Percentiles rank a stretch among this genome's conserved stretches.
These are phyloP conservation scores for Clavulina sp. DNA, from an alignment of 768 basidiomycete species.

Conservation along the genomic window DNA sequence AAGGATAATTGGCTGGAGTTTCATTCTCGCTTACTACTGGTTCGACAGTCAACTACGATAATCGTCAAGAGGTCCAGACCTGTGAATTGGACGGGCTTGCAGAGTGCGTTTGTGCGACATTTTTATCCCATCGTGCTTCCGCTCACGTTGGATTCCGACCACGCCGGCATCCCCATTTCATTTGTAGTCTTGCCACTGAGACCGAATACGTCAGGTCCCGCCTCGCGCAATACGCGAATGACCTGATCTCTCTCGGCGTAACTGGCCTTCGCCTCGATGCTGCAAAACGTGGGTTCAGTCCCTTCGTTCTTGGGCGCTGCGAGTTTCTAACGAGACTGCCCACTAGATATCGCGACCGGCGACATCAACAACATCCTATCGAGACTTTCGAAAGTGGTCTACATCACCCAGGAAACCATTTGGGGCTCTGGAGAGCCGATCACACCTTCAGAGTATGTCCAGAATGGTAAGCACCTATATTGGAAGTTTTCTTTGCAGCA, in stretches of 20 bases:
- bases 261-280: constrained; percentile 8
- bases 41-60: constrained; percentile 8
- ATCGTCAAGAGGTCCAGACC: constrained; percentile 10
- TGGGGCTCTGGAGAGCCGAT: constrained; percentile 33
- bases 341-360: constrained; percentile 36
- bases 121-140: background rate
- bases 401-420: constrained; percentile 44
- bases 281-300: constrained; percentile 4
- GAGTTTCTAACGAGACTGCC: background rate
- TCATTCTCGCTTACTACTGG: background rate
- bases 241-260: constrained; percentile 41
- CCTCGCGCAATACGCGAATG: constrained; percentile 41
- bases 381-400: constrained; percentile 27
- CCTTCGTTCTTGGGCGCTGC: too few relatives aligned
- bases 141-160: too few relatives aligned
- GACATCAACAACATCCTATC: constrained; percentile 40
- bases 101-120: constrained; percentile 5
- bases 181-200: constrained; percentile 37
- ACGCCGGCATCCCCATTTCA: background rate
- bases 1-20: background rate
- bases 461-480: constrained; percentile 21
- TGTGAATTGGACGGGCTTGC: constrained; percentile 11
- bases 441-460: constrained; percentile 38
- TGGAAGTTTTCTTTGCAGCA: background rate
- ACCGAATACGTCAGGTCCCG: constrained; percentile 38